phyloP scores from a whole-genome alignment of 495 filamentous ascomycete genomes.

The Margaritispora aquatica region DNA sequence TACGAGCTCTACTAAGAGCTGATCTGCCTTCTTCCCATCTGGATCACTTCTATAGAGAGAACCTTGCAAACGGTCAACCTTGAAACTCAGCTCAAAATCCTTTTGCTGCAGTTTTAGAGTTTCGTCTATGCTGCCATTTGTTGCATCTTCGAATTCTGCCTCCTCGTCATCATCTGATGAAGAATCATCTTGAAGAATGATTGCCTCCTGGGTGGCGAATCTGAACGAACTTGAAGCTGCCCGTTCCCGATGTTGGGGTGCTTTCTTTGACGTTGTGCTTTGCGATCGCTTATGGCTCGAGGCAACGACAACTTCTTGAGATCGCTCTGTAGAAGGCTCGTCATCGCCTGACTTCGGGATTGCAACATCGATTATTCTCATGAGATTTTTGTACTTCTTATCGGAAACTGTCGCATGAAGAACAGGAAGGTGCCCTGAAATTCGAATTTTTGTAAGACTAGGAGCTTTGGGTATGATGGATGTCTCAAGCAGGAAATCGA shows the following conservation, averaged over 20 bases:
- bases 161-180: constrained; percentile 61
- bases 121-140: constrained; percentile 50
- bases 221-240: constrained; percentile 53
- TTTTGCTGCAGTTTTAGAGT: constrained; percentile 74
- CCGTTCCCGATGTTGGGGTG: constrained; percentile 11
- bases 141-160: constrained; percentile 53
- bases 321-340: constrained; percentile 1
- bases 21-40: constrained; percentile 67
- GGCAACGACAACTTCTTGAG: not conserved
- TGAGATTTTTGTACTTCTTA: constrained; percentile 89
- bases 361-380: constrained; percentile 93
- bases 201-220: constrained; percentile 61
- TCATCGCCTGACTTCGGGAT: constrained; percentile 74
- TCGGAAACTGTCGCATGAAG: constrained; percentile 89
- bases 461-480: constrained; percentile 93
- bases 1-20: constrained; percentile 82
- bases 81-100: constrained; percentile 93
- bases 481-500: constrained; percentile 86
- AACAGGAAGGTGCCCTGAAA: constrained; percentile 87
- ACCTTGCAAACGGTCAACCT: constrained; percentile 85
- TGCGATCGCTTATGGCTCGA: constrained; percentile 17
- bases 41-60: constrained; percentile 85
- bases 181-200: constrained; percentile 67
- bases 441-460: constrained; percentile 84
- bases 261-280: constrained; percentile 14